Evolutionary conservation across 2,329 filamentous ascomycete species (phyloP), one percentile per base, ranked within the genome.

Genomic region (Volutella citrinella): DNA sequence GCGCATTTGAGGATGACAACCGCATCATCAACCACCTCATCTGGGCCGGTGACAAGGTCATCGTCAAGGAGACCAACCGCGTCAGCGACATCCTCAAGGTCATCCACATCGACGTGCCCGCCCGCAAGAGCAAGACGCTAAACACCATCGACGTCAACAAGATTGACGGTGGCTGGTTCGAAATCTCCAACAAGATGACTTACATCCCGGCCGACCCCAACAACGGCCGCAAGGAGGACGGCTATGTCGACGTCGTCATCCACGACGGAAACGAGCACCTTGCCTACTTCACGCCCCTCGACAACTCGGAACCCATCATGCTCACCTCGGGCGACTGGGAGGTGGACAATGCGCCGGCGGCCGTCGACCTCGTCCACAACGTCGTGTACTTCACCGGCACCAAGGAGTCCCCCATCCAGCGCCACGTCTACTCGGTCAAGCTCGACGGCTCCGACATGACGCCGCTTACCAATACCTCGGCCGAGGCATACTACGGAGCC

Each of bases 151-250:
- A 98, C 59, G 80, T 96, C 30, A 78, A 80, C 45, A 74, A 83
- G 37, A 71, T 96, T n/a, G 93, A 98, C 58, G 90, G 90, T 15
- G 94, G 93, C 20, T 98, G 93, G 93, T 91, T 96, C 51, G 93
- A 98, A 64, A 87, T 95, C 25, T 87, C 88, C 2, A 84, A 95
- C 51, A 78, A 83, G 25, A 95, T 90, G 5, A 80, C 71, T 11
- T 97, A 84, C 55, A 82, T 98, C 37, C 93, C 93, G 3, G 86
- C 88, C 5, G 87, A 96, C 57, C 76, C 84, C 15, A 60, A 66
- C 10, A 87, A 86, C 43, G 87, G 86, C 11, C 81, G 90, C 15
- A 70, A 77, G 3, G 64, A 91, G 6, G 89, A 96, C 60, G 93
- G 93, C 15, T 98, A 98, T 54, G 82, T 98, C 42, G 93, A 98